Conservation (phyloP, 2,329 filamentous ascomycete species). For the Talaromyces sp. region DNA sequence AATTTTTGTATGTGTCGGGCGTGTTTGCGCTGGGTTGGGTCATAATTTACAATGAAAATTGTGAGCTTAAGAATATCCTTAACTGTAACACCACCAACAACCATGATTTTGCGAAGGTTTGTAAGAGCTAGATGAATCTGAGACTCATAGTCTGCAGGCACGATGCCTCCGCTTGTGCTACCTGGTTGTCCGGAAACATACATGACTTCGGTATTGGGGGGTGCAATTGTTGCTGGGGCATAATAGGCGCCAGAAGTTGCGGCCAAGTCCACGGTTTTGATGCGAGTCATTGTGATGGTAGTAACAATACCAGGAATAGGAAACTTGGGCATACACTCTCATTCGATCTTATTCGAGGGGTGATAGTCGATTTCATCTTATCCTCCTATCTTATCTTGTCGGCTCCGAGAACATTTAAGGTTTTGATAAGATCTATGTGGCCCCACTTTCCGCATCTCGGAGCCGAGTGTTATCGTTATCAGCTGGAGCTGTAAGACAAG, state of each 20-base stretch:
- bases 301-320: neutral
- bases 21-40: neutral
- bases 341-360: no score
- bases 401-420: neutral
- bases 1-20: slow-evolving; percentile 20
- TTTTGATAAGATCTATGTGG: neutral
- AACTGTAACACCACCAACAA: neutral
- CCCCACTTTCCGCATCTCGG: neutral
- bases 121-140: slow-evolving; percentile 2
- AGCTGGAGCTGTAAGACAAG: neutral
- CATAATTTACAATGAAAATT: slow-evolving; percentile 1
- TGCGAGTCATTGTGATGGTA: neutral
- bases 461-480: neutral
- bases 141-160: neutral
- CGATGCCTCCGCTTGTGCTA: neutral
- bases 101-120: slow-evolving; percentile 2
- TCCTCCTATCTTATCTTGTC: neutral
- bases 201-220: neutral
- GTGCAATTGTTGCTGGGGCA: neutral
- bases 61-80: slow-evolving; percentile 7
- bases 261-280: neutral
- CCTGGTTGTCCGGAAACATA: neutral
- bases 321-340: no score
- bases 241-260: neutral
- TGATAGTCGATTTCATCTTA: no score